A percentile compares a stretch with the other conserved stretches of the same genome.
These are phyloP conservation scores for Botrytis aclada DNA, from an alignment of 2,329 filamentous ascomycete genomes.

Conservation along the genomic window DNA sequence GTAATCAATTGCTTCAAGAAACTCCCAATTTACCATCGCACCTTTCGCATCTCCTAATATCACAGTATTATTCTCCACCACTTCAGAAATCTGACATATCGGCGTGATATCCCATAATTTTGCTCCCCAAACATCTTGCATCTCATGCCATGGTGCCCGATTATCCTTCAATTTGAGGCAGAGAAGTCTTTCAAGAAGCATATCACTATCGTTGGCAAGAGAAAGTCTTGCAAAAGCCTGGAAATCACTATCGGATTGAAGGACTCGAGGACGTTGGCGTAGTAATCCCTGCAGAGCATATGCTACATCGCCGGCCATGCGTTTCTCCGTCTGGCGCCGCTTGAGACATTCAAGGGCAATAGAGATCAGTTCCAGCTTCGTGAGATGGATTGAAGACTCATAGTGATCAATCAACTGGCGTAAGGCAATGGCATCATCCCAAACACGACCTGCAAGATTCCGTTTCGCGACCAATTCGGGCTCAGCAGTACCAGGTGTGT, in stretches of 20 bases:
- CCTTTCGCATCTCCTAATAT: slow-evolving; percentile 37
- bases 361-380: slow-evolving; percentile 33
- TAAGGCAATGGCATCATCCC: neutral
- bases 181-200: slow-evolving; percentile 37
- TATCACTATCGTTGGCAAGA: slow-evolving; percentile 37
- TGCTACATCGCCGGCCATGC: slow-evolving; percentile 30
- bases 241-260: slow-evolving; percentile 32
- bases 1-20: neutral
- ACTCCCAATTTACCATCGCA: slow-evolving; percentile 38
- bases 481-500: neutral
- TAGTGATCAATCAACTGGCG: slow-evolving; percentile 36
- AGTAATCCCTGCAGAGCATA: slow-evolving; percentile 37
- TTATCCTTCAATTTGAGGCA: slow-evolving; percentile 26
- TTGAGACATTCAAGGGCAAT: slow-evolving; percentile 31
- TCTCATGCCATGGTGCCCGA: slow-evolving; percentile 25
- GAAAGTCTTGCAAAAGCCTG: slow-evolving; percentile 38
- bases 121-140: slow-evolving; percentile 32
- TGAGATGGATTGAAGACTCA: slow-evolving; percentile 30
- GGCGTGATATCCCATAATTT: slow-evolving; percentile 39
- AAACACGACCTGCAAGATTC: neutral
- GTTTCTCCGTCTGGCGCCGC: slow-evolving; percentile 19
- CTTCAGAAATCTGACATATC: slow-evolving; percentile 36
- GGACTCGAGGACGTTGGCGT: slow-evolving; percentile 31
- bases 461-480: slow-evolving; percentile 2
- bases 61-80: slow-evolving; percentile 36